Base-by-base conservation (phyloP, 1,139 yeast species). In the Yamadazyma oceani region DNA sequence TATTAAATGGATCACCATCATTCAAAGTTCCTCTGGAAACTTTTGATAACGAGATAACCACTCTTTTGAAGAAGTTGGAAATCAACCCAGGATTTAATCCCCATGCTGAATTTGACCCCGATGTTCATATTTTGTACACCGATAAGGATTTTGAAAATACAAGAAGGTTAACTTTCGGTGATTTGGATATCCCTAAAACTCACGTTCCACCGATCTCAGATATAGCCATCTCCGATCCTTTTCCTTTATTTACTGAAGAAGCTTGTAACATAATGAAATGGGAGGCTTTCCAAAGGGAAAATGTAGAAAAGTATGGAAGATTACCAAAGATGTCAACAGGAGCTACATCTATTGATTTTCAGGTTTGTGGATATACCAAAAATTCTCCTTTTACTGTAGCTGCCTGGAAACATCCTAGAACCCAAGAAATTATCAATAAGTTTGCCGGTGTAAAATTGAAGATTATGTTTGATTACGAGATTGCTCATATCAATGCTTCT, bases 261-360 rank as follows among this genome's bases (percentile, higher is more conserved):
- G 67, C 67, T 9, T 56, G 59, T 36, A 57, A 60, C 40, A 59
- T 62, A 48, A 47, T 62, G 45, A 49, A 60, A 33, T 63, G 64
- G 61, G 69, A 63, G 47, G 54, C 58, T 1, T 47, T 63, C 26
- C 58, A 55, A 42, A 46, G 50, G 2, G 42, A 54, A 5, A 46
- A 55, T 9, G 35, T 63, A 19, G 43, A 49, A 7, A 46, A 55
- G 5, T 60, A 47, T 39, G 64, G 62, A 1, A 47, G 64, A 39
- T 38, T 57, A 24, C 64, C 64, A 11, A 55, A 55, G 31, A 44
- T 58, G 22, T 55, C 64, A 7, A 60, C 46, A 10, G 52, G 50
- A 17, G 49, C 50, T 25, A 58, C 62, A 4, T 26, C 42, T 17
- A 41, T 57, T 25, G 69, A 63, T 41, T 54, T 62, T 40, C 67